Evolutionary conservation across 177 flowering plant species (phyloP).

Genomic region (Vitis hybrid): DNA sequence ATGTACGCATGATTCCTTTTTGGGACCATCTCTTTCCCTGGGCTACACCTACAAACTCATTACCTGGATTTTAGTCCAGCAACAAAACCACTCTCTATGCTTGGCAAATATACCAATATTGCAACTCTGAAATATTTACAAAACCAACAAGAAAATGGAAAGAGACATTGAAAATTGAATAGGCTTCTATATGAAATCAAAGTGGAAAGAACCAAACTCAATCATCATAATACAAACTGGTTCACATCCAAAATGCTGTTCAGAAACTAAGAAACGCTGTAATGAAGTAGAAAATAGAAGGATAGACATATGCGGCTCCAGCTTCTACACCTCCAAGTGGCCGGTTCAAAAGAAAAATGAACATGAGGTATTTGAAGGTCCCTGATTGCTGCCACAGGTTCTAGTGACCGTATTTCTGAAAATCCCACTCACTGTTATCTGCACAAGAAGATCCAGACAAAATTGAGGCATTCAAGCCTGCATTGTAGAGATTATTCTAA

Average conservation of each 20-base stretch:
- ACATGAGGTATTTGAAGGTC: not conserved
- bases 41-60: too few species aligned
- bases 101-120: too few species aligned
- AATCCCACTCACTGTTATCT: conserved; percentile 84
- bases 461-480: not conserved
- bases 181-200: not conserved
- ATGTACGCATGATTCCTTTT: too few species aligned
- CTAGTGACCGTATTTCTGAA: conserved; percentile 79
- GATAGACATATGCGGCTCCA: not conserved
- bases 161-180: not conserved
- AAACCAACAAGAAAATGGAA: too few species aligned
- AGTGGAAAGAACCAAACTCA: not conserved
- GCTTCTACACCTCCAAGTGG: not conserved
- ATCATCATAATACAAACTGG: not conserved
- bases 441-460: conserved; percentile 5
- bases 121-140: too few species aligned
- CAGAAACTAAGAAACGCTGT: not conserved
- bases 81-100: too few species aligned
- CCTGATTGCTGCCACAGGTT: not conserved
- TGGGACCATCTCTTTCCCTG: too few species aligned
- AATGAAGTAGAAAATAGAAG: not conserved
- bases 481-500: conserved; percentile 37
- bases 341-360: not conserved
- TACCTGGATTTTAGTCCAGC: too few species aligned
- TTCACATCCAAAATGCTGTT: not conserved